Evolutionary conservation across 148 eudicot species (phyloP).

Genomic region (Fallopia convolvulus): DNA sequence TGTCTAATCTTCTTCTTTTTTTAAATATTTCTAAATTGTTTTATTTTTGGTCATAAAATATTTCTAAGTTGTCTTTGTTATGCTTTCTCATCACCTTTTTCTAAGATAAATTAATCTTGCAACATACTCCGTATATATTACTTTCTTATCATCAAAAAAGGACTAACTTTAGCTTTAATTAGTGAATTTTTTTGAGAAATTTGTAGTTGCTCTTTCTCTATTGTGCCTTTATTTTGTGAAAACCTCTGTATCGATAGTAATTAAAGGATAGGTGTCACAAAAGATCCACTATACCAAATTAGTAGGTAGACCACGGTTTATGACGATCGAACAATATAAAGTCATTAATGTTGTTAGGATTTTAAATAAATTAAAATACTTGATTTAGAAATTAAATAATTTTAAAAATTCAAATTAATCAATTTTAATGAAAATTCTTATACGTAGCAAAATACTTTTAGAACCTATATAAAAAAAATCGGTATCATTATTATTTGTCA

Average conservation of each 20-base stretch:
- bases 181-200: conserved; percentile 1
- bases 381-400: too few species aligned
- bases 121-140: not conserved
- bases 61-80: not conserved
- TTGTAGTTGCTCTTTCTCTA: not conserved
- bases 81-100: not conserved
- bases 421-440: too few species aligned
- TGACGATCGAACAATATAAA: not conserved
- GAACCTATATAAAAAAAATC: too few species aligned
- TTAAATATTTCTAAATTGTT: too few species aligned
- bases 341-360: not conserved
- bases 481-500: too few species aligned
- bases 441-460: too few species aligned
- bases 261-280: not conserved
- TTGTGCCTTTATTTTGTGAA: not conserved
- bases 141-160: not conserved
- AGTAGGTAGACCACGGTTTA: not conserved
- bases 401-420: too few species aligned
- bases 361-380: too few species aligned
- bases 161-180: not conserved
- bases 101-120: not conserved
- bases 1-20: not conserved
- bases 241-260: not conserved
- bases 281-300: not conserved
- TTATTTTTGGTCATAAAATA: too few species aligned